Evolutionary conservation across 2,329 filamentous ascomycete genomes (phyloP).

Genomic region (Grosmannia serpens): DNA sequence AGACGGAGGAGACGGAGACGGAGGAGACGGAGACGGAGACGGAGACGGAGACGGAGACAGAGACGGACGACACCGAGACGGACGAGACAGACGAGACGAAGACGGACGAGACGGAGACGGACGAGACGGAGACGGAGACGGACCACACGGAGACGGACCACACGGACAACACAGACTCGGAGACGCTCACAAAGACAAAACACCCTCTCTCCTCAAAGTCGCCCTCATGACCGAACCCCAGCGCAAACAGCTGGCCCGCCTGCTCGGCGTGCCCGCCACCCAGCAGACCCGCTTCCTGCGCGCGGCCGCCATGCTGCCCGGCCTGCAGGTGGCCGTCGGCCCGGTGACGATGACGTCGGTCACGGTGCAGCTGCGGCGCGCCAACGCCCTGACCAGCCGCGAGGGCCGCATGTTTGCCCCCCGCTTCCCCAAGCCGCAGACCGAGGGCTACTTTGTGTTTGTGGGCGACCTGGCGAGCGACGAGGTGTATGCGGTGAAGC

Average conservation of each 20-base stretch:
- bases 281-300: slow-evolving; percentile 40
- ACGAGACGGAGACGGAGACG: not conserved
- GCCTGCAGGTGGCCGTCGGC: slow-evolving; percentile 50
- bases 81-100: not conserved
- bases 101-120: too few species aligned
- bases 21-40: slow-evolving; percentile 24
- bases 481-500: slow-evolving; percentile 76
- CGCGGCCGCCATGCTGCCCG: slow-evolving; percentile 55
- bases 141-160: too few species aligned
- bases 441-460: slow-evolving; percentile 83
- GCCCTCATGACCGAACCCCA: slow-evolving; percentile 23
- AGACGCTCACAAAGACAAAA: not conserved
- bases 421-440: slow-evolving; percentile 86
- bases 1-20: slow-evolving; percentile 28
- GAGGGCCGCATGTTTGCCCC: slow-evolving; percentile 77
- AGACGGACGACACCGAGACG: not conserved
- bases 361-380: slow-evolving; percentile 50
- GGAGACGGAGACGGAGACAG: too few species aligned
- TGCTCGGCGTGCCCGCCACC: slow-evolving; percentile 35
- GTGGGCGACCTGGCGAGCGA: slow-evolving; percentile 56
- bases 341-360: slow-evolving; percentile 50
- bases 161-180: not conserved
- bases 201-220: slow-evolving; percentile 27
- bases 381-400: slow-evolving; percentile 52
- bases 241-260: slow-evolving; percentile 32